These are phyloP conservation scores for Fusarium protoensiforme DNA, from an alignment of 2,329 filamentous ascomycete species.

Conservation along the genomic window DNA sequence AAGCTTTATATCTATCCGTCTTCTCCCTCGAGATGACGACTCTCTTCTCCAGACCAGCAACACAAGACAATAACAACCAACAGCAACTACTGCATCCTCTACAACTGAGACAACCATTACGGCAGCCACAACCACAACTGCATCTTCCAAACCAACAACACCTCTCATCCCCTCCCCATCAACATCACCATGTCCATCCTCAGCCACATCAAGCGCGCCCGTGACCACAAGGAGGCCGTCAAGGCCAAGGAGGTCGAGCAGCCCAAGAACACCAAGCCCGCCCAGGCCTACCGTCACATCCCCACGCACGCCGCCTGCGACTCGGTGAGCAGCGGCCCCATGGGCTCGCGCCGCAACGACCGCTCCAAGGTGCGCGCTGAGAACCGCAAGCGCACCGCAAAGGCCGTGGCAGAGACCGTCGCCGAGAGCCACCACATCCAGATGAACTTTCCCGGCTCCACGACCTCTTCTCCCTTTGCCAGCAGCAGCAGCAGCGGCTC, in stretches of 20 bases:
- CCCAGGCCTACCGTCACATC: conserved; percentile 66
- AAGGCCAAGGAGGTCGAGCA: conserved; percentile 61
- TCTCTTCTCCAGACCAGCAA: conserved; percentile 1
- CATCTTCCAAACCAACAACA: conserved; percentile 1
- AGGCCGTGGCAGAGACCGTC: conserved; percentile 52
- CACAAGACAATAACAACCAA: conserved; percentile 2
- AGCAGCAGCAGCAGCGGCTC: conserved; percentile 50
- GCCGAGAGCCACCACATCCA: conserved; percentile 49
- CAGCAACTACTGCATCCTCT: background rate
- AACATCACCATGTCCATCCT: conserved; percentile 65
- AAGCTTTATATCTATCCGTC: conserved; percentile 26
- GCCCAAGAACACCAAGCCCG: conserved; percentile 52
- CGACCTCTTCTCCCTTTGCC: conserved; percentile 53
- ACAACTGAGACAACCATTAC: background rate
- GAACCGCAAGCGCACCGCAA: conserved; percentile 61
- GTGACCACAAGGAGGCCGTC: conserved; percentile 66
- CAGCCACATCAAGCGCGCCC: conserved; percentile 62
- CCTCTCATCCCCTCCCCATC: background rate
- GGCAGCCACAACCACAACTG: background rate
- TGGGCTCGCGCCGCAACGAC: conserved; percentile 61
- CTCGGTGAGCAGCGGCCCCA: conserved; percentile 65
- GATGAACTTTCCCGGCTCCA: conserved; percentile 51
- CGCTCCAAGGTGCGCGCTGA: conserved; percentile 60
- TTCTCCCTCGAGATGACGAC: background rate
- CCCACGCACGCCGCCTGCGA: conserved; percentile 72